phyloP scores from a whole-genome alignment of 176 grass and related monocot species.

The Triticum dicoccoides region DNA sequence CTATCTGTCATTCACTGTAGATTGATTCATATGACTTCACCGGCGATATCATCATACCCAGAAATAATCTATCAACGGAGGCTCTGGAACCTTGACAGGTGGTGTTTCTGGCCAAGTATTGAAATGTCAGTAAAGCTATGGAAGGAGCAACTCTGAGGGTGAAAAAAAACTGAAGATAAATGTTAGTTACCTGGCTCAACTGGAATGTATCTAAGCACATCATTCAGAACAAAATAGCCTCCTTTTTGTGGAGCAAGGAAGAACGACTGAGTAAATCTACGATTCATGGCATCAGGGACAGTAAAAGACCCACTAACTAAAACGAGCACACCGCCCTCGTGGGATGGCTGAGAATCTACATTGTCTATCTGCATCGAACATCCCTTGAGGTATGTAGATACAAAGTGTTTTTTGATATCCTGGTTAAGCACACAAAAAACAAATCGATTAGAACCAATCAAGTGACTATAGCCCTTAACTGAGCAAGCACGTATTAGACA shows the following conservation, averaged over 20 bases:
- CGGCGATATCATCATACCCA: not conserved
- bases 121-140: conserved; percentile 1
- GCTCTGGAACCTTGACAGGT: not conserved
- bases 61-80: not conserved
- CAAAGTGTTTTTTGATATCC: conserved; percentile 53
- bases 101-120: conserved; percentile 17
- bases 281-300: conserved; percentile 24
- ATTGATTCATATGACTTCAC: not conserved
- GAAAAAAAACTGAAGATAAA: not conserved
- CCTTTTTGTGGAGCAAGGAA: conserved; percentile 87
- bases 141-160: not conserved
- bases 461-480: not conserved
- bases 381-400: conserved; percentile 48
- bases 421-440: conserved; percentile 30
- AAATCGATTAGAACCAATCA: not conserved
- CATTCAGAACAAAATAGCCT: conserved; percentile 78
- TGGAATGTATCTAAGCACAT: conserved; percentile 55
- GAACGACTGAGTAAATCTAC: conserved; percentile 72
- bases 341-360: conserved; percentile 52
- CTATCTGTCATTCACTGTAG: not conserved
- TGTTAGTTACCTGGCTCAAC: conserved; percentile 33
- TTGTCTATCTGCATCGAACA: conserved; percentile 60
- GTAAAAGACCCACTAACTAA: conserved; percentile 59
- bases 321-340: conserved; percentile 56
- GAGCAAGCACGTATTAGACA: no score